Percentiles rank a stretch among this genome's conserved stretches.
Conservation (phyloP, 2,329 filamentous ascomycete species). For the Arachnomyces sp. region DNA sequence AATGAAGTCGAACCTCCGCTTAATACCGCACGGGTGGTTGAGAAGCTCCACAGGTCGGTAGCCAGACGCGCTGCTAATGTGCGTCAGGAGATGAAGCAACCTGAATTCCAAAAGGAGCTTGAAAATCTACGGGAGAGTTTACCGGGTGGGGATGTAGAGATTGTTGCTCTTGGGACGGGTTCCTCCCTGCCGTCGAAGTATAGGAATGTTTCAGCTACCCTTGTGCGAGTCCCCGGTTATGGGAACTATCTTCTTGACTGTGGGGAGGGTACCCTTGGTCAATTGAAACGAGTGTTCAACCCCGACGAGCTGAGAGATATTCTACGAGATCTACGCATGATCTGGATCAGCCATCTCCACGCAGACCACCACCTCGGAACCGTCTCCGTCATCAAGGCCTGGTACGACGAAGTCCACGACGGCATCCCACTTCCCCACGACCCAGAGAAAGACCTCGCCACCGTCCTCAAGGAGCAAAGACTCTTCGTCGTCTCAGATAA, state of each 20-base stretch:
- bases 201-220: slow-evolving; percentile 84
- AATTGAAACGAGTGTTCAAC: slow-evolving; percentile 66
- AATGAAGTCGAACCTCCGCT: slow-evolving; percentile 20
- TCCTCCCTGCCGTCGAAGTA: slow-evolving; percentile 87
- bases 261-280: slow-evolving; percentile 86
- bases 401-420: slow-evolving; percentile 55
- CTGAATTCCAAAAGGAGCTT: slow-evolving; percentile 24
- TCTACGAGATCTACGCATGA: slow-evolving; percentile 65
- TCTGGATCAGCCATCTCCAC: slow-evolving; percentile 94
- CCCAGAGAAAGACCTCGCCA: slow-evolving; percentile 26
- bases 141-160: slow-evolving; percentile 66
- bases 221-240: slow-evolving; percentile 72
- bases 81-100: slow-evolving; percentile 19
- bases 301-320: slow-evolving; percentile 58
- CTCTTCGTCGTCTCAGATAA: slow-evolving; percentile 61
- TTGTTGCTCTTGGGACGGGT: slow-evolving; percentile 83
- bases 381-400: slow-evolving; percentile 70
- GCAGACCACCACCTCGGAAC: slow-evolving; percentile 92
- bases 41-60: slow-evolving; percentile 2
- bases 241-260: slow-evolving; percentile 89
- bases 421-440: slow-evolving; percentile 31
- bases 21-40: slow-evolving; percentile 17
- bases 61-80: slow-evolving; percentile 16
- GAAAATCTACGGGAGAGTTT: slow-evolving; percentile 53
- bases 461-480: slow-evolving; percentile 31